These are phyloP conservation scores for Chalara sp. DNA, from an alignment of 2,329 filamentous ascomycete species.

Conservation along the genomic window DNA sequence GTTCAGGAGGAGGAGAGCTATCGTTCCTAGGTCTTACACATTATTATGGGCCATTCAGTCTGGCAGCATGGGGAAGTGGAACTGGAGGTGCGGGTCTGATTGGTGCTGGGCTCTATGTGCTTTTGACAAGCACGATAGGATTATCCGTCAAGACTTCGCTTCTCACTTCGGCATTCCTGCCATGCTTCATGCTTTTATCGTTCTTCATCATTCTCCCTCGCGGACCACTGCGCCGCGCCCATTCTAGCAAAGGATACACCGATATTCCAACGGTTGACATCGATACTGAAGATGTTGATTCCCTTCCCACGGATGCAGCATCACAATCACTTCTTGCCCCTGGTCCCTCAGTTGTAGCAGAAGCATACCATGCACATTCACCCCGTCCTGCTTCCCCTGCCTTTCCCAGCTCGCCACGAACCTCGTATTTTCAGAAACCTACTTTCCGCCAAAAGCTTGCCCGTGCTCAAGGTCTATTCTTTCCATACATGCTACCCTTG, in stretches of 20 bases:
- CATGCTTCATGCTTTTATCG: slow-evolving; percentile 73
- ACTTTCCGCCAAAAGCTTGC: slow-evolving; percentile 46
- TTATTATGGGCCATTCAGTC: slow-evolving; percentile 80
- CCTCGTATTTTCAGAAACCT: slow-evolving; percentile 4
- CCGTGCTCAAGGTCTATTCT: slow-evolving; percentile 64
- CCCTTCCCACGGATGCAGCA: slow-evolving; percentile 32
- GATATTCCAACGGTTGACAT: slow-evolving; percentile 34
- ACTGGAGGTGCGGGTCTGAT: slow-evolving; percentile 84
- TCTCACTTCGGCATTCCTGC: slow-evolving; percentile 71
- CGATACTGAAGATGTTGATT: slow-evolving; percentile 29
- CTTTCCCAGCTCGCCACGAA: slow-evolving; percentile 2
- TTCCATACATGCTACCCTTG: slow-evolving; percentile 82
- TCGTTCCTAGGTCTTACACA: slow-evolving; percentile 89
- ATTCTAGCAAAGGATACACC: slow-evolving; percentile 45
- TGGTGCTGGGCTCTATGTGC: slow-evolving; percentile 80
- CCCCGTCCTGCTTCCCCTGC: slow-evolving; percentile 3
- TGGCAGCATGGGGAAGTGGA: slow-evolving; percentile 88
- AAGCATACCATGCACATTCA: slow-evolving; percentile 31
- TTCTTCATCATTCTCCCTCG: slow-evolving; percentile 79
- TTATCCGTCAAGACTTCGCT: slow-evolving; percentile 70
- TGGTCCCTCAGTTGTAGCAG: slow-evolving; percentile 32
- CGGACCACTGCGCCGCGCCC: slow-evolving; percentile 49
- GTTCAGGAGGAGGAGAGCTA: slow-evolving; percentile 80
- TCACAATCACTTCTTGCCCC: slow-evolving; percentile 43
- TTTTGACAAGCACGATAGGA: slow-evolving; percentile 74